Evolutionary conservation across 768 basidiomycete species (phyloP).

Genomic region (Auricularia auricula-judae): DNA sequence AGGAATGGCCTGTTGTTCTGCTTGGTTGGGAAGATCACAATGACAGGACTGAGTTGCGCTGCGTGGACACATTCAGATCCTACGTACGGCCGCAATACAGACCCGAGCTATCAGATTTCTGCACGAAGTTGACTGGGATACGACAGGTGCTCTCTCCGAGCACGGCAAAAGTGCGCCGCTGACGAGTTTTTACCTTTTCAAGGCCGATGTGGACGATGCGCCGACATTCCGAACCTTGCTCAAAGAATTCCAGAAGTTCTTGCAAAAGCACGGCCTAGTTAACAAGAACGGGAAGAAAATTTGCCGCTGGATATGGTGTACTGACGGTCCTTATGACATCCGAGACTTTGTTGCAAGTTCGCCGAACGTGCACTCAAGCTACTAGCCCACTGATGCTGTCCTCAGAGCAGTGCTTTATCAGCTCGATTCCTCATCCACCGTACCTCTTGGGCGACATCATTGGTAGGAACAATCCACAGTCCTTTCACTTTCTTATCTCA

Average conservation of each 20-base stretch:
- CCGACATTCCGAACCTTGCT: slow-evolving; percentile 67
- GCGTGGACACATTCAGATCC: slow-evolving; percentile 74
- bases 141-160: slow-evolving; percentile 56
- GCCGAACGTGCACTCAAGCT: background rate
- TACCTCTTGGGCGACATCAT: background rate
- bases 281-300: slow-evolving; percentile 41
- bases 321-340: slow-evolving; percentile 74
- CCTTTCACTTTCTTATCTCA: background rate
- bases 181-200: slow-evolving; percentile 7
- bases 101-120: slow-evolving; percentile 72
- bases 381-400: background rate
- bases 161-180: background rate
- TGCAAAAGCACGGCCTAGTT: slow-evolving; percentile 61
- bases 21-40: slow-evolving; percentile 68
- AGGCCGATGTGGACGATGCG: slow-evolving; percentile 74
- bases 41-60: slow-evolving; percentile 42
- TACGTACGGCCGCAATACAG: slow-evolving; percentile 84
- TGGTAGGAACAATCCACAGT: background rate
- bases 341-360: slow-evolving; percentile 67
- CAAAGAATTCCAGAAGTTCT: slow-evolving; percentile 49
- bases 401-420: slow-evolving; percentile 1
- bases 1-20: slow-evolving; percentile 93
- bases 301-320: slow-evolving; percentile 69
- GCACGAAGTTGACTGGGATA: slow-evolving; percentile 81
- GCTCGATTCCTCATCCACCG: background rate